Evolutionary conservation across 2,329 filamentous ascomycete species (phyloP).

Genomic region (Drechslerella dactyloides): DNA sequence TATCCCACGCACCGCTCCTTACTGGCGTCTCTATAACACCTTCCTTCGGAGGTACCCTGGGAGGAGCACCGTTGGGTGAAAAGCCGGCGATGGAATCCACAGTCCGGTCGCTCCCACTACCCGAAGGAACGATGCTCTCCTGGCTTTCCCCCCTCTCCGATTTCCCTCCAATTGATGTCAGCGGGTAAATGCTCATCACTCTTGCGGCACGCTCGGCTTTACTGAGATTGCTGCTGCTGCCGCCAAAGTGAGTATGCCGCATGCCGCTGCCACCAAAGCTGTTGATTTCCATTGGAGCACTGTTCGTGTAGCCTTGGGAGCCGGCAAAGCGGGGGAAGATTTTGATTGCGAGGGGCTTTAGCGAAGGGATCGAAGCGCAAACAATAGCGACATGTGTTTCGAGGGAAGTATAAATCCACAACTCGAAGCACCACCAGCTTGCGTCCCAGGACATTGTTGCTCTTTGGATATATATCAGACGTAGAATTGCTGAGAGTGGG

Average conservation of each 20-base stretch:
- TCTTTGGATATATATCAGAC: conserved; percentile 42
- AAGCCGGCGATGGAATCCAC: conserved; percentile 35
- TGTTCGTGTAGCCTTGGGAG: conserved; percentile 17
- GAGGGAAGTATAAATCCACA: conserved; percentile 54
- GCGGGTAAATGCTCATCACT: conserved; percentile 38
- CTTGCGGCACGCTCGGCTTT: conserved; percentile 20
- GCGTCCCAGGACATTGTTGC: conserved; percentile 43
- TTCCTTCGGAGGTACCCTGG: conserved; percentile 26
- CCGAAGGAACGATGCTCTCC: conserved; percentile 36
- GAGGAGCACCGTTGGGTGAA: conserved; percentile 24
- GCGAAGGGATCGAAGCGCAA: conserved; percentile 62
- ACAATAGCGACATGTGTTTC: conserved; percentile 63
- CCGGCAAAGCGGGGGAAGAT: conserved; percentile 56
- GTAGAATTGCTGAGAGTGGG: conserved; percentile 40
- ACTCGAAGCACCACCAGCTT: conserved; percentile 43
- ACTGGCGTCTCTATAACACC: conserved; percentile 9
- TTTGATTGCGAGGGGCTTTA: conserved; percentile 62
- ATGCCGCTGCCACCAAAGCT: conserved; percentile 19
- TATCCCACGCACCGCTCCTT: conserved; percentile 19
- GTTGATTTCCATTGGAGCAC: conserved; percentile 42
- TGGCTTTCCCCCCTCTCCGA: conserved; percentile 42
- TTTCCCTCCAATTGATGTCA: conserved; percentile 25
- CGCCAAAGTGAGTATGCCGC: conserved; percentile 28
- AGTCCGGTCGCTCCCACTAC: conserved; percentile 7
- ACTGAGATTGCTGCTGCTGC: conserved; percentile 23